These are phyloP conservation scores for Colletotrichum coccodes DNA, from an alignment of 2,329 filamentous ascomycete species.

Conservation along the genomic window DNA sequence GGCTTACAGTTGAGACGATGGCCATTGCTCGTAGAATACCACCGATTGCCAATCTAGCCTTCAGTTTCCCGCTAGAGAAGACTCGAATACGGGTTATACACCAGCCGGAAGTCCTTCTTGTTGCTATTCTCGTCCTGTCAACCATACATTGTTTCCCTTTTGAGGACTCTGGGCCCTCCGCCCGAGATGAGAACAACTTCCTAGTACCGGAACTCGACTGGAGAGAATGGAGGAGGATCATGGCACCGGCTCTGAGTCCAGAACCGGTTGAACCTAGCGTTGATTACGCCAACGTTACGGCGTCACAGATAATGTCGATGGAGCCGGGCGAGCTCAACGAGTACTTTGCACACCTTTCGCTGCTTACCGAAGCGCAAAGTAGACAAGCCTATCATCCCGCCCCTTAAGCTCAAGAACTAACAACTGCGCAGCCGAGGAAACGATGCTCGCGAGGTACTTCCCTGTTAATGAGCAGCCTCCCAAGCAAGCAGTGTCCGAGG, in stretches of 20 bases:
- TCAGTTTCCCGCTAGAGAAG: slow-evolving; percentile 64
- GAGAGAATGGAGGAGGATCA: slow-evolving; percentile 71
- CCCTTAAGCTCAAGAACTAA: slow-evolving; percentile 26
- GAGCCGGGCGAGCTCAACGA: slow-evolving; percentile 68
- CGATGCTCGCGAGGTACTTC: slow-evolving; percentile 44
- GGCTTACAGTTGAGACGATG: slow-evolving; percentile 35
- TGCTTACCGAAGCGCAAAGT: slow-evolving; percentile 47
- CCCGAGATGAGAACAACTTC: slow-evolving; percentile 54
- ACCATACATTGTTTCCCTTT: slow-evolving; percentile 86
- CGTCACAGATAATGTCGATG: slow-evolving; percentile 72
- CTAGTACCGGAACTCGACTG: slow-evolving; percentile 72
- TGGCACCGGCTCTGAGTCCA: slow-evolving; percentile 43
- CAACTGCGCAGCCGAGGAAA: slow-evolving; percentile 15
- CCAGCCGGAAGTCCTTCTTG: slow-evolving; percentile 80
- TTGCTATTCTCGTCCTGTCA: slow-evolving; percentile 77
- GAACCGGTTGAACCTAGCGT: slow-evolving; percentile 36
- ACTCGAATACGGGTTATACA: slow-evolving; percentile 60
- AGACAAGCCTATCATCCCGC: slow-evolving; percentile 40
- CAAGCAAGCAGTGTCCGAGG: slow-evolving; percentile 34
- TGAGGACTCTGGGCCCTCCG: slow-evolving; percentile 61
- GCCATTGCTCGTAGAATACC: slow-evolving; percentile 67
- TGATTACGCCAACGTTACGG: slow-evolving; percentile 64
- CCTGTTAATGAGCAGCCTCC: slow-evolving; percentile 39
- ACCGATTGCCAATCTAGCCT: slow-evolving; percentile 60
- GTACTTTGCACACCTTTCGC: slow-evolving; percentile 64